Evolutionary conservation across 306 rosid genomes (phyloP).

Genomic region (Sesbania bispinosa): DNA sequence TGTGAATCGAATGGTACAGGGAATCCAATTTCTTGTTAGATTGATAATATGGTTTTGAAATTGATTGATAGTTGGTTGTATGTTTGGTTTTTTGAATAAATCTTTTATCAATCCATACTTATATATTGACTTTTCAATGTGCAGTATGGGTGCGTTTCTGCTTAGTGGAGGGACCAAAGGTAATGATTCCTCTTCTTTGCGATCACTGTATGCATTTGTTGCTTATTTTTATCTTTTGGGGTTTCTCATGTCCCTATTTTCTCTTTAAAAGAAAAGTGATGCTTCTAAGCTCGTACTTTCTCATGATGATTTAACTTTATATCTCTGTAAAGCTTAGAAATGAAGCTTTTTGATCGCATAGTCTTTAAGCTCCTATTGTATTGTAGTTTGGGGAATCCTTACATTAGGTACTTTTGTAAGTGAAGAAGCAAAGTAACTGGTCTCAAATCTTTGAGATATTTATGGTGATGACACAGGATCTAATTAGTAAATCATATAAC

Average conservation of each 20-base stretch:
- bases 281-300: too few relatives aligned
- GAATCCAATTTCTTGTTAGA: background rate
- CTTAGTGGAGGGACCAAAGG: conserved; percentile 97
- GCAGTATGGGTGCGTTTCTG: conserved; percentile 99
- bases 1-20: background rate
- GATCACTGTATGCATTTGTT: background rate
- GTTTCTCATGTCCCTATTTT: background rate
- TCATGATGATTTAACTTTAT: too few relatives aligned
- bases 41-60: background rate
- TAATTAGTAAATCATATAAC: background rate
- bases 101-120: background rate
- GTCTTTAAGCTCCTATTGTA: too few relatives aligned
- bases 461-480: background rate
- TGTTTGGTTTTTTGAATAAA: background rate
- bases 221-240: background rate
- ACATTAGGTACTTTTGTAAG: background rate
- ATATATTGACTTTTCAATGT: conserved; percentile 28
- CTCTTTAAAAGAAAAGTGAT: background rate
- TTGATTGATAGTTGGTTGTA: background rate
- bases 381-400: background rate
- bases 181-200: conserved; percentile 28
- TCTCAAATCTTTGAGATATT: background rate
- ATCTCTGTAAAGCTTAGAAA: too few relatives aligned
- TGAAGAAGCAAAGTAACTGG: background rate
- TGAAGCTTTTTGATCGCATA: too few relatives aligned